A percentile compares a stretch with the other conserved stretches of the same genome.
Conservation (phyloP, 2,329 filamentous ascomycete genomes). For the Calcarisporium arbuscula region DNA sequence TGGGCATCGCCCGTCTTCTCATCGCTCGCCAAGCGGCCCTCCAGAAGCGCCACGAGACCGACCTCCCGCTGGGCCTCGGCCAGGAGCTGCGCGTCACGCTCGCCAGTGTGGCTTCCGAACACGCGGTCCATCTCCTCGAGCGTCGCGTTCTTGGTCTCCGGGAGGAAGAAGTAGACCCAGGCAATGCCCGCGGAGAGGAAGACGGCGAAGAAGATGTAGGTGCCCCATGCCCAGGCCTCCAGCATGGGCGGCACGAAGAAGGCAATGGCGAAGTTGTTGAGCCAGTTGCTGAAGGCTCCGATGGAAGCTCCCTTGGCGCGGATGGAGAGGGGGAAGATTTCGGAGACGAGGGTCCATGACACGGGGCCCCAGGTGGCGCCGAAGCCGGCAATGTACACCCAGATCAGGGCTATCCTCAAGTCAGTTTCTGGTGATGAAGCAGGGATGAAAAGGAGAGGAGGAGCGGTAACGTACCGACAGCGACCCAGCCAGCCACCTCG, state of each 20-base stretch:
- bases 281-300: constrained; percentile 29
- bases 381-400: constrained; percentile 45
- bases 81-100: constrained; percentile 16
- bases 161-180: constrained; percentile 45
- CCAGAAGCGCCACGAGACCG: constrained; percentile 12
- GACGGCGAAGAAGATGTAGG: constrained; percentile 51
- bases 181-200: constrained; percentile 39
- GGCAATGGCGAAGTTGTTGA: constrained; percentile 9
- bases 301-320: constrained; percentile 37
- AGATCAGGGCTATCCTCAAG: constrained; percentile 18
- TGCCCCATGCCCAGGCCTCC: constrained; percentile 36
- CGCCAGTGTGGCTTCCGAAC: constrained; percentile 34
- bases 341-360: constrained; percentile 41
- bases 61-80: constrained; percentile 17
- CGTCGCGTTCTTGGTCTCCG: constrained; percentile 48
- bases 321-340: constrained; percentile 39
- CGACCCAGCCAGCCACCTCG: constrained; percentile 29
- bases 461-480: constrained; percentile 19
- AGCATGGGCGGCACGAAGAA: constrained; percentile 33
- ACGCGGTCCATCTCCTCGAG: constrained; percentile 49
- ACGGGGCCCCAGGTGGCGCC: constrained; percentile 39
- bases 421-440: background rate
- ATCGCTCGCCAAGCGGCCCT: background rate
- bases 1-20: too few species aligned
- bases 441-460: background rate